Percentiles rank a stretch among this genome's conserved stretches.
These are phyloP conservation scores for Marasmius fiardii DNA, from an alignment of 1,284 basidiomycete species.

Conservation along the genomic window DNA sequence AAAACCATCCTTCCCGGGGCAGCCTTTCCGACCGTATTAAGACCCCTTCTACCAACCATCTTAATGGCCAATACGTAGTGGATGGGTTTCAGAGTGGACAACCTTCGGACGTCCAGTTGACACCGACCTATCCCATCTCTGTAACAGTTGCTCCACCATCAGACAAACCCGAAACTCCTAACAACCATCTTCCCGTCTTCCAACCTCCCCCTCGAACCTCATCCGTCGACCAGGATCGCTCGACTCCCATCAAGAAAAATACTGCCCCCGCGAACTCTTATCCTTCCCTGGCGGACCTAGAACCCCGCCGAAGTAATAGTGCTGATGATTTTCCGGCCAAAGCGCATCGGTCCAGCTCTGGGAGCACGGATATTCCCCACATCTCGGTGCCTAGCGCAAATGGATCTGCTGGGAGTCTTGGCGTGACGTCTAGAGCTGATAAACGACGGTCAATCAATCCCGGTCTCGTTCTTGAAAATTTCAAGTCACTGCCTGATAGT, in stretches of 20 bases:
- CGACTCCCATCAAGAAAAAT: constrained; percentile 24
- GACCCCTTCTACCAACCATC: background rate
- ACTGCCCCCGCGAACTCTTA: constrained; percentile 1
- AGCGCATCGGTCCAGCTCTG: constrained; percentile 4
- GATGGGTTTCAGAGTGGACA: constrained; percentile 13
- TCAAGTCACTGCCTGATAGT: constrained; percentile 20
- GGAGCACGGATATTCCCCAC: constrained; percentile 1
- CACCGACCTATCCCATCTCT: constrained; percentile 32
- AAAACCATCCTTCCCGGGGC: background rate
- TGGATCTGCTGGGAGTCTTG: constrained; percentile 4
- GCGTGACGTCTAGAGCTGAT: constrained; percentile 26
- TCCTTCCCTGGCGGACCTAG: constrained; percentile 10
- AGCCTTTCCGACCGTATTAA: background rate
- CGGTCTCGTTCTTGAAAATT: constrained; percentile 31
- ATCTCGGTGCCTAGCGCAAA: constrained; percentile 3
- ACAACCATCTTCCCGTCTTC: constrained; percentile 8
- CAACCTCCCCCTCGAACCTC: constrained; percentile 19
- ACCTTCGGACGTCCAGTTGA: constrained; percentile 26
- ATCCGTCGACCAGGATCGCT: constrained; percentile 17
- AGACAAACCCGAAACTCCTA: background rate
- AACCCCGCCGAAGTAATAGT: constrained; percentile 45
- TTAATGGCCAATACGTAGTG: background rate
- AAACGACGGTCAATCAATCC: constrained; percentile 49
- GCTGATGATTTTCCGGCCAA: constrained; percentile 57
- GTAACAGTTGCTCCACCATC: constrained; percentile 39